Evolutionary conservation across 2,329 filamentous ascomycete genomes (phyloP).

Genomic region (Penicillium sp.): DNA sequence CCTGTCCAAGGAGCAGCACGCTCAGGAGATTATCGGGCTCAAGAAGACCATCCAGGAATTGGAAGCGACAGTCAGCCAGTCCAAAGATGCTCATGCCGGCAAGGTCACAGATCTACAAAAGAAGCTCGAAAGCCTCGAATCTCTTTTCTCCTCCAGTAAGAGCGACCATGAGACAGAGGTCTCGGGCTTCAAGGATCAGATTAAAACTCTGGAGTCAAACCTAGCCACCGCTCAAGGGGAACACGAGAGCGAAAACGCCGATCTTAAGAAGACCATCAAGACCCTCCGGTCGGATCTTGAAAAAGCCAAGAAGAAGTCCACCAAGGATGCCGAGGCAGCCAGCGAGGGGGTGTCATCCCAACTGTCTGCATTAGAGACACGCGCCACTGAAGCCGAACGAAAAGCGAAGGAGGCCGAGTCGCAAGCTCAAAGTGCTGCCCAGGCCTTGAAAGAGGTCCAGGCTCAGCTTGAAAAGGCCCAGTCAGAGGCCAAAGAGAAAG

Average conservation of each 20-base stretch:
- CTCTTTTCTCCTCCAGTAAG: slow-evolving; percentile 53
- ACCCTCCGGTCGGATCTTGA: slow-evolving; percentile 53
- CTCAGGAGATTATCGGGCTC: slow-evolving; percentile 60
- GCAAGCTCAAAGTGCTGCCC: slow-evolving; percentile 45
- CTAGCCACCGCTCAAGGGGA: slow-evolving; percentile 48
- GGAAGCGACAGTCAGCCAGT: slow-evolving; percentile 51
- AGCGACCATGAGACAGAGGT: slow-evolving; percentile 62
- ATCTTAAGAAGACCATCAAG: slow-evolving; percentile 59
- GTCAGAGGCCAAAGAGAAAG: slow-evolving; percentile 48
- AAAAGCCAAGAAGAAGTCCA: slow-evolving; percentile 51
- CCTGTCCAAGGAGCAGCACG: slow-evolving; percentile 52
- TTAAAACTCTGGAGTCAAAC: slow-evolving; percentile 57
- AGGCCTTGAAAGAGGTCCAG: slow-evolving; percentile 55
- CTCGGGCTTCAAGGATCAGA: slow-evolving; percentile 58
- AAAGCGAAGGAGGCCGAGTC: slow-evolving; percentile 35
- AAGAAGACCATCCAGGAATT: slow-evolving; percentile 60
- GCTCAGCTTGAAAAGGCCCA: slow-evolving; percentile 34
- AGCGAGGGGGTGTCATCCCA: slow-evolving; percentile 53
- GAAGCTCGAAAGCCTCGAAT: slow-evolving; percentile 61
- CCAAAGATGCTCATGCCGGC: slow-evolving; percentile 61
- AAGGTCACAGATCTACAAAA: slow-evolving; percentile 62
- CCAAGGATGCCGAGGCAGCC: slow-evolving; percentile 60
- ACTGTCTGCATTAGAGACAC: slow-evolving; percentile 48
- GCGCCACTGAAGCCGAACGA: slow-evolving; percentile 46
- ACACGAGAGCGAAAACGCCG: slow-evolving; percentile 60